Base-by-base conservation (phyloP, 768 basidiomycete species). In the Russula brevipes region DNA sequence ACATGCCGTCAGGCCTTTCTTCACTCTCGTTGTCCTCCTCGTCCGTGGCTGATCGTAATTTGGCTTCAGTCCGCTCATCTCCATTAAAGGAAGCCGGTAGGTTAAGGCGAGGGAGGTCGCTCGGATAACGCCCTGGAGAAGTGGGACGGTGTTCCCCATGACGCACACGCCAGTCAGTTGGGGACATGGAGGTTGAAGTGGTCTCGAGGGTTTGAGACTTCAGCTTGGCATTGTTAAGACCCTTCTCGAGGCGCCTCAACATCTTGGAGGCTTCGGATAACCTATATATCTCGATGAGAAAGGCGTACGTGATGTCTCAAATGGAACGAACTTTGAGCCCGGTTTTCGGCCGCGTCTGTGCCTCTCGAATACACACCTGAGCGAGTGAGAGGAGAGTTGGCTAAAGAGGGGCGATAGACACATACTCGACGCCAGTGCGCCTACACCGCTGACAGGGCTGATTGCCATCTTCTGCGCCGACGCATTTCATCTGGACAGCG, bases 211-310 rank as follows among this genome's bases (percentile, higher is more conserved):
- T 49, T 52, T 72, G 69, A 19, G 86, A 85, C 16, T 90, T 91
- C 73, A 85, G 79, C 72, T 90, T 91, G 41, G 88, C 87, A 42
- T 77, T 83, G 73, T 85, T 88, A 66, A 90, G 81, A 58, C 87
- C 88, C 72, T 91, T 93, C 77, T 93, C 91, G 47, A 94, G 79
- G 53, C 89, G 84, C 57, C 91, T 85, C 57, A 92, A 85, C 88
- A 91, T 89, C 73, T 92, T 92, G 44, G 91, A 92, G 51, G 89
- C 89, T 72, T 93, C 91, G 42, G 91, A 92, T 47, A 94, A 77
- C 74, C 91, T 92, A 67, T 31, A 53, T 50, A 67, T 63, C 57
- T 50, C 50, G 42, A 70, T 54, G 53, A 69, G 64, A 17, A 64
- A 47, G 42, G 31, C 45, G 51, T 42, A 51, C 57, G 36, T 30